Evolutionary conservation across 116 monocot genomes (phyloP), one percentile per base, ranked within the genome.

Genomic region (Dioscorea cayenensis): DNA sequence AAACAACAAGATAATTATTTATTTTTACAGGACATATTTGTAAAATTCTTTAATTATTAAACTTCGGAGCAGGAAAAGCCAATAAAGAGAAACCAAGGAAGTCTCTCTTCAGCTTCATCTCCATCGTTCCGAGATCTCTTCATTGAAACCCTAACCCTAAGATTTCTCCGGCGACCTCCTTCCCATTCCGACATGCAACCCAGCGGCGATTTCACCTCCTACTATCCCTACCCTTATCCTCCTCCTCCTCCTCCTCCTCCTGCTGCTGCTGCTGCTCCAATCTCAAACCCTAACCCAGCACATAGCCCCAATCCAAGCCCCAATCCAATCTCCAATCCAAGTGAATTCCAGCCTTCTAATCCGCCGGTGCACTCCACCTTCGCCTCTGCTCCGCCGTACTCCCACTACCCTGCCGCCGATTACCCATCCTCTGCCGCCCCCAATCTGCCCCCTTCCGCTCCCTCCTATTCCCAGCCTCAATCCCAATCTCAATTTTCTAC

Each of bases 331-430:
- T 83, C 80, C 37, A 77, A 76, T 67, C 75, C 86, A 12, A 66
- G 50, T 63, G 84, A 84, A 25, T 75, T 59, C 71, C 64, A 75
- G 14, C 36, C 75, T 7, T 14, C 80, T 66, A 79, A 78, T 80
- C 75, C 80, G 43, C 49, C 66, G 64, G 61, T 49, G 58, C 65
- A 69, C 19, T 9, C 77, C 20, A 14, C 78, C 66, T 85, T 74
- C 83, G 95, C 95, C 75, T 95, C 95, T 65, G 92, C 92, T 12
- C 96, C 96, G 16, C 92, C 92, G 20, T 96, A 90, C 66, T 81
- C 85, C 70, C 52, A 63, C 11, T 78, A 77, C 76, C 35, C 81
- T 63, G 16, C 82, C 22, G 19, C 80, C 77, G 72, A 17, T 66
- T 19, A 36, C 48, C 77, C 68, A 7, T 60, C 23, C 66, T 37